These are phyloP conservation scores for Saitozyma sp. DNA, from an alignment of 768 basidiomycete genomes.

Conservation along the genomic window DNA sequence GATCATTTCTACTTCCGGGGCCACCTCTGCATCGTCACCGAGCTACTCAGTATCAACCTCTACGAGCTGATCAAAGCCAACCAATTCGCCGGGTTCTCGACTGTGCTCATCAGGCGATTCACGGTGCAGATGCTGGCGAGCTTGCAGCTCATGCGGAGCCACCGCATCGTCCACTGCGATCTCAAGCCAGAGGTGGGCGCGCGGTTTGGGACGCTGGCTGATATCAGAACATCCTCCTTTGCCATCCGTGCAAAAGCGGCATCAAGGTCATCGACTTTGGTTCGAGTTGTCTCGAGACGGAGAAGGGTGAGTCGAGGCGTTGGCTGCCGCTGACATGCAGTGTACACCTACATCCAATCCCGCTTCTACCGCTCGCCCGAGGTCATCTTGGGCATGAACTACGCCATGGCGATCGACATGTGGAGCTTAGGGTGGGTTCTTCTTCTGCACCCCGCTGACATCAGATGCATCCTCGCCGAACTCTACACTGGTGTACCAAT, in stretches of 20 bases:
- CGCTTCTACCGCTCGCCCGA: slow-evolving; percentile 99
- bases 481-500: slow-evolving; percentile 96
- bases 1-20: slow-evolving; percentile 98
- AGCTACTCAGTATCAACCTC: slow-evolving; percentile 94
- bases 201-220: neutral
- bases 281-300: slow-evolving; percentile 95
- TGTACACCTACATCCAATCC: slow-evolving; percentile 99
- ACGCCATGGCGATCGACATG: slow-evolving; percentile 99
- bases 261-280: slow-evolving; percentile 99
- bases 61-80: slow-evolving; percentile 99
- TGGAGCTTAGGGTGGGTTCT: slow-evolving; percentile 64
- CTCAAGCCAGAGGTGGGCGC: slow-evolving; percentile 87
- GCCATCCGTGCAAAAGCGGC: slow-evolving; percentile 91
- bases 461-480: slow-evolving; percentile 85
- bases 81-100: slow-evolving; percentile 97
- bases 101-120: slow-evolving; percentile 89
- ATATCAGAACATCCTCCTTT: slow-evolving; percentile 81
- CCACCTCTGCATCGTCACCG: slow-evolving; percentile 97
- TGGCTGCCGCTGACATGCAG: slow-evolving; percentile 55
- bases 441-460: neutral
- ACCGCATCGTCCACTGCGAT: slow-evolving; percentile 98
- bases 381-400: slow-evolving; percentile 98
- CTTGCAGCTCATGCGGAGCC: slow-evolving; percentile 88
- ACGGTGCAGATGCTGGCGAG: slow-evolving; percentile 93
- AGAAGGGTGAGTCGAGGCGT: slow-evolving; percentile 74